Evolutionary conservation across 2,329 filamentous ascomycete genomes (phyloP).

Genomic region (Paracamarosporium sp.): DNA sequence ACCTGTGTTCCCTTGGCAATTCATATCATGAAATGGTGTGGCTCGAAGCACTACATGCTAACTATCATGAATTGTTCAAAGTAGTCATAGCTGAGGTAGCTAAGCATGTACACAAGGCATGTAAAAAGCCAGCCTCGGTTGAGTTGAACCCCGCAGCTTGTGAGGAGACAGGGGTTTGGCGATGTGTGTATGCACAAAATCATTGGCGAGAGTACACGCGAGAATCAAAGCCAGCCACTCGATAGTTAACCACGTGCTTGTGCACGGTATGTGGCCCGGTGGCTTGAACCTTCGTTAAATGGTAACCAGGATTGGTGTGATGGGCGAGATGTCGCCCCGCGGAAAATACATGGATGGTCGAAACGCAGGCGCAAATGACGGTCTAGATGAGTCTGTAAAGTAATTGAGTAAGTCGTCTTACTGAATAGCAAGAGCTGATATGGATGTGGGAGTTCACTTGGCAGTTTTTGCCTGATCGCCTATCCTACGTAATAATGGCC

Average conservation of each 20-base stretch:
- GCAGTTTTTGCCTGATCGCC: neutral
- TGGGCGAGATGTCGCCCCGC: neutral
- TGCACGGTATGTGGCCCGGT: neutral
- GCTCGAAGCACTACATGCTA: too few species aligned
- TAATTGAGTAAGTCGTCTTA: too few species aligned
- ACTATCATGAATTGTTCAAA: too few species aligned
- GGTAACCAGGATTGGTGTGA: neutral
- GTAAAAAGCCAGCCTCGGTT: neutral
- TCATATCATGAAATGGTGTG: too few species aligned
- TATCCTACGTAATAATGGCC: neutral
- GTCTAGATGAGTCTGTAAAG: too few species aligned
- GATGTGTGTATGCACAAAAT: neutral
- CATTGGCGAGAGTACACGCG: neutral
- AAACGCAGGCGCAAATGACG: neutral
- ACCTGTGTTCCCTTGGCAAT: too few species aligned
- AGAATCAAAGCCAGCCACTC: neutral
- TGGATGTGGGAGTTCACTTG: neutral
- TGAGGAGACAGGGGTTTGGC: neutral
- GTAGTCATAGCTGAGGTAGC: too few species aligned
- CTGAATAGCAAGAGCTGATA: too few species aligned
- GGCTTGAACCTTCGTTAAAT: neutral
- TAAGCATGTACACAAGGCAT: neutral
- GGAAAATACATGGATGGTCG: neutral
- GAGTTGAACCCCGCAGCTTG: neutral
- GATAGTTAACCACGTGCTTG: neutral